Base-by-base conservation (phyloP, 208 protist genomes). In the Plasmodiophora brassicae region DNA sequence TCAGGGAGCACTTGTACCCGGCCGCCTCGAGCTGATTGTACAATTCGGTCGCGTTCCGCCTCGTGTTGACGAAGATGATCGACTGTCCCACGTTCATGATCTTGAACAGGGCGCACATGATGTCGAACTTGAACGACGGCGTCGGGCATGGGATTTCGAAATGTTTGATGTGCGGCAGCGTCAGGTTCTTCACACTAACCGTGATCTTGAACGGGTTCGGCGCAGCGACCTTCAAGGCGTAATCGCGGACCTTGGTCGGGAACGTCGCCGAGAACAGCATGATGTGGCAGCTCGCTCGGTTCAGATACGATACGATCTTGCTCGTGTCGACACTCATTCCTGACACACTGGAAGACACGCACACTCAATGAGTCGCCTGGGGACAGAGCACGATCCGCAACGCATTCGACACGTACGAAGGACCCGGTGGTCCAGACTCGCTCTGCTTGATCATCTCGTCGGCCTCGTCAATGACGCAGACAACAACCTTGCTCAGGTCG, bases 201-300 rank as follows among this genome's bases (percentile, higher is more conserved):
- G 65, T 78, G n/a, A 78, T 78, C n/a, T 78, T 78, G n/a, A 78
- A 78, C 5, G 65, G 65, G n/a, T 78, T 78, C n/a, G 65, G 65
- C 20, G 65, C 32, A 5, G 65, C 65, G 5, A 78, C 65, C n/a
- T 78, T 78, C 65, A 78, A 44, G n/a, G 65, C 65, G 65, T 78
- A 78, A 36, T 78, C 65, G 14, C 65, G 65, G 20, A 99, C 96
- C 28, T 93, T 94, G 45, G 98, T 90, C 8, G 98, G 98, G 94
- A 99, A 99, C n/a, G 98, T 99, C 32, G 98, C 98, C 25, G 97
- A 99, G 94, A 98, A 99, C 50, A 99, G 93, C 84, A 99, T 89
- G 28, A 98, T 98, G 93, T 99, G 98, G 86, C 95, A 92, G 1
- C 89, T 41, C n/a, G n/a, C n/a, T n/a, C n/a, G n/a, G 36, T 87